A percentile compares a stretch with the other conserved stretches of the same genome.
These are phyloP conservation scores for Paramecium sexaurelia DNA, from an alignment of 73 alveolate species.

Conservation along the genomic window DNA sequence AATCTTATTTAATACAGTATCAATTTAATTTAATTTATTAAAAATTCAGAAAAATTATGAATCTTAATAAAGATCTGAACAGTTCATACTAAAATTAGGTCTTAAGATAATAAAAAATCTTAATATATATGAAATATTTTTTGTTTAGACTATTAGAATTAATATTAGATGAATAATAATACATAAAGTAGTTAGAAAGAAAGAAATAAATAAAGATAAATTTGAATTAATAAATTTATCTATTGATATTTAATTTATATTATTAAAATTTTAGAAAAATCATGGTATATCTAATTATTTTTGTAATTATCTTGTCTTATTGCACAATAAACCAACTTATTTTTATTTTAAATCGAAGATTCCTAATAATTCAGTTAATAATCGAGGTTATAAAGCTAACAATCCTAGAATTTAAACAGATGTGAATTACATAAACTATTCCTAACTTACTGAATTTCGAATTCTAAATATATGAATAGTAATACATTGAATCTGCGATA, in stretches of 20 bases:
- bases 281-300: conserved; percentile 8
- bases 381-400: conserved; percentile 13
- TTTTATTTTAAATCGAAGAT: conserved; percentile 26
- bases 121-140: no score
- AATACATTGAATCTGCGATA: conserved; percentile 45
- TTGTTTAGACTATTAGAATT: no score
- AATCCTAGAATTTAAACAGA: conserved; percentile 17
- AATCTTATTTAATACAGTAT: no score
- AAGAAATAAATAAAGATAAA: no score
- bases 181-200: background rate
- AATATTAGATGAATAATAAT: no score
- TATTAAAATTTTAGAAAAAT: background rate
- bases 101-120: no score
- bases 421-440: conserved; percentile 1
- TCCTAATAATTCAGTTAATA: background rate
- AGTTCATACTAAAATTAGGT: no score
- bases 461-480: background rate
- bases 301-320: background rate
- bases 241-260: background rate
- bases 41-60: no score
- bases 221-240: background rate
- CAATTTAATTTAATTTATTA: no score
- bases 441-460: conserved; percentile 34
- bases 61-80: no score
- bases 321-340: conserved; percentile 11